Base-by-base conservation (phyloP, 805 yeast species). In the Clavispora vitiphila region DNA sequence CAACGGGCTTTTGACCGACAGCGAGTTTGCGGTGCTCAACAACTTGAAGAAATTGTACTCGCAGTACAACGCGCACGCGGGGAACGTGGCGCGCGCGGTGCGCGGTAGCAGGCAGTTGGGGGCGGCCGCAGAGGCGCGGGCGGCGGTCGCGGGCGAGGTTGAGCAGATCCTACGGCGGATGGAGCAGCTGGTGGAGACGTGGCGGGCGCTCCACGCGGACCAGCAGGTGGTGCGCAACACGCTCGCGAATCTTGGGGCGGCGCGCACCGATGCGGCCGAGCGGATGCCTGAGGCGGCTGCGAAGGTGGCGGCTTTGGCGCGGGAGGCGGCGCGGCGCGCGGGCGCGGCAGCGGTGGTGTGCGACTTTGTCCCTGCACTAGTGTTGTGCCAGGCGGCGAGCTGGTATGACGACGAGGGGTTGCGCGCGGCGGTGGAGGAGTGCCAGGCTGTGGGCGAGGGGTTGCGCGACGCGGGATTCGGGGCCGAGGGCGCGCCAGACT, bases 401-500 rank as follows among this genome's bases (percentile, higher is more conserved):
- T 69, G 74, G 74, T 62, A 55, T 44, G 50, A 55, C 14, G 67
- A 67, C 41, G 50, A 55, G 25, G 40, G 53, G 6, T 51, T 67
- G 25, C 44, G 48, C 22, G 51, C 48, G 2, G 55, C 66, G 2
- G 56, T 68, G 19, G 42, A 54, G 14, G 60, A 59, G 22, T 59
- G 69, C 41, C 64, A 58, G 39, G 50, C 48, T 2, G 37, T 58
- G 6, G 40, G 55, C 8, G 55, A 55, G 26, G 41, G 47, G 42
- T 34, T 61, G 18, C 5, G 29, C 29, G 29, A 26, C 18, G 51
- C 46, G 18, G 43, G 46, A 29, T 52, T 54, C n/a, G n/a, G n/a
- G n/a, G n/a, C n/a, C n/a, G n/a, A n/a, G n/a, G n/a, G n/a, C n/a
- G n/a, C n/a, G 39, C 57, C 53, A 23, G 61, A 59, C 16, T 55